Evolutionary conservation across 352 stramenopile genomes (phyloP), one percentile per base, ranked within the genome.

Genomic region (Phytopythium kandeliae): DNA sequence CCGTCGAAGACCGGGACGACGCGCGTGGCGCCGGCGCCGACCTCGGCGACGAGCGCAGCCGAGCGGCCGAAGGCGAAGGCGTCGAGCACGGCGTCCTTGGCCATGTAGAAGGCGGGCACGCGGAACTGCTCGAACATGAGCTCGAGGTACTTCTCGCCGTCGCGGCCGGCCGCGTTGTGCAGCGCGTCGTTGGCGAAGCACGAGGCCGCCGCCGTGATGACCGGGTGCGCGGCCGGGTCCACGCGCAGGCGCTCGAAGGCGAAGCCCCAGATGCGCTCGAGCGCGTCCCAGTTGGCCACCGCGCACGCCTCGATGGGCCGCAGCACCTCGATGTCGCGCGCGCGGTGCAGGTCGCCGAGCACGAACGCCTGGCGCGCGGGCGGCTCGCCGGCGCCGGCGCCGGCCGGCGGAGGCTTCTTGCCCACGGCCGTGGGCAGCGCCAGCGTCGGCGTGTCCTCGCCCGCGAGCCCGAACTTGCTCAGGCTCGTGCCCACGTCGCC

Each of bases 391-490:
- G 36, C 40, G 22, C 48, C 63, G 24, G 63, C n/a, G n/a, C n/a
- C 45, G 16, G 63, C 28, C 40, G 47, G 5, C n/a, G 48, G 49
- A 4, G 64, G 60, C 8, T 66, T 64, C 31, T 49, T 55, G 3
- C 76, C 84, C 21, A 93, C 77, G 26, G 72, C 57, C 1, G 86
- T 96, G 6, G 89, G 79, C 8, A 96, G 38, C 25, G 96, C 86
- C 43, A 95, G 59, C 57, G 96, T 92, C 22, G 95, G 95, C 52
- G 86, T 95, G 70, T 98, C 95, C 54, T 98, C 93, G 8, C 95
- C 95, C 13, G 93, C 92, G 55, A 98, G 93, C 22, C 95, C 95
- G 69, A 98, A 98, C 55, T 97, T 97, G 65, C 85, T 91, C 36
- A 78, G 76, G 48, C 86, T 78, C 42, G 84, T 89, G 55, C 92